A percentile compares a stretch with the other conserved stretches of the same genome.
Conservation (phyloP, 495 filamentous ascomycete genomes). For the Hyaloscypha variabilis region DNA sequence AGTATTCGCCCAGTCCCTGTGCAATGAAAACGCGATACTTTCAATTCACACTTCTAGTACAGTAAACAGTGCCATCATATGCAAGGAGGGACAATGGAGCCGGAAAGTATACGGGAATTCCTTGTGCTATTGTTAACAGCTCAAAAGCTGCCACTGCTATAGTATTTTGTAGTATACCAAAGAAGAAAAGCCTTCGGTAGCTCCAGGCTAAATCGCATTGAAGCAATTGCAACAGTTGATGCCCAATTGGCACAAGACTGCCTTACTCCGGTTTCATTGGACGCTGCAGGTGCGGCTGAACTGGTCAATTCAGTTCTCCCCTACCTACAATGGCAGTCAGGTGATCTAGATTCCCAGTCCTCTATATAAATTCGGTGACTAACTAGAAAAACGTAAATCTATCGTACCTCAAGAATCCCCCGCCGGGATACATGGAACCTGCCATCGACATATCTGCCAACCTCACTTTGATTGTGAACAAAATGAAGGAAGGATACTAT, state of each 20-base stretch:
- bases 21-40: neutral
- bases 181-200: neutral
- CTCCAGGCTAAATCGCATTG: neutral
- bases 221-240: slow-evolving; percentile 16
- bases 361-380: too few species aligned
- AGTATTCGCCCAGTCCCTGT: neutral
- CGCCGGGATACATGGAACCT: slow-evolving; percentile 28
- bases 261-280: slow-evolving; percentile 32
- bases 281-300: slow-evolving; percentile 23
- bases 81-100: neutral
- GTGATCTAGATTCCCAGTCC: slow-evolving; percentile 21
- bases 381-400: slow-evolving; percentile 23
- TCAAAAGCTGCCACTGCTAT: neutral
- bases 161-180: neutral
- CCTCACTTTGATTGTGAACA: slow-evolving; percentile 29
- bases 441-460: slow-evolving; percentile 29
- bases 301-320: slow-evolving; percentile 26
- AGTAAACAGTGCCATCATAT: neutral
- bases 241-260: slow-evolving; percentile 29
- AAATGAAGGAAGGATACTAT: slow-evolving; percentile 29
- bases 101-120: slow-evolving; percentile 1
- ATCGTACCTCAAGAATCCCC: slow-evolving; percentile 34
- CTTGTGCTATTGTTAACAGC: neutral
- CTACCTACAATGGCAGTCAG: slow-evolving; percentile 23
- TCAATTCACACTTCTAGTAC: neutral